These are phyloP conservation scores for Corrigiola litoralis DNA, from an alignment of 179 eudicot genomes.

Conservation along the genomic window DNA sequence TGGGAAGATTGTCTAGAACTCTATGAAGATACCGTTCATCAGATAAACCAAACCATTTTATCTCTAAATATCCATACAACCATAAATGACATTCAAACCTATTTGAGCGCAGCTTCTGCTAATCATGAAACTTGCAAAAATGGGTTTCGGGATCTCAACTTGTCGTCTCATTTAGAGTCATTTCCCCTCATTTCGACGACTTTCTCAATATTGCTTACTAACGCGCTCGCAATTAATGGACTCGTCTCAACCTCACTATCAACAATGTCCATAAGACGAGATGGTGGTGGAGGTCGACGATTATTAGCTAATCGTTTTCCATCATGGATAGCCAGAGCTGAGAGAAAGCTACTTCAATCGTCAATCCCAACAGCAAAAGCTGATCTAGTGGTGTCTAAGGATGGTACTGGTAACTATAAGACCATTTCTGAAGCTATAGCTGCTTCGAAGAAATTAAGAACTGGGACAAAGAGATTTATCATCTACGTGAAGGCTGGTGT, in stretches of 20 bases:
- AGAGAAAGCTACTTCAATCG: conserved; percentile 33
- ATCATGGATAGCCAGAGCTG: conserved; percentile 33
- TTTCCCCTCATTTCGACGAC: conserved; percentile 14
- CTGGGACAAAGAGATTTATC: conserved; percentile 37
- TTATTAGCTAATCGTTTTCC: conserved; percentile 33
- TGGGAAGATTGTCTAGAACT: conserved; percentile 64
- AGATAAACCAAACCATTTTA: conserved; percentile 33
- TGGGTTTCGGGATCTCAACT: conserved; percentile 48
- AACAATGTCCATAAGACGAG: background rate
- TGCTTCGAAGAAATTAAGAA: conserved; percentile 22
- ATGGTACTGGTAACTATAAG: conserved; percentile 45
- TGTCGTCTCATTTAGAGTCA: conserved; percentile 26
- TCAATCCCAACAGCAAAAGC: conserved; percentile 6
- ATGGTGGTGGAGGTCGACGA: conserved; percentile 22
- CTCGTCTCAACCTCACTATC: conserved; percentile 2
- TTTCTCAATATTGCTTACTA: conserved; percentile 39
- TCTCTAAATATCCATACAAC: background rate
- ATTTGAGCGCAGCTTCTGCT: conserved; percentile 51
- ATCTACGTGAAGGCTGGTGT: conserved; percentile 62
- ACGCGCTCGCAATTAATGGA: conserved; percentile 43
- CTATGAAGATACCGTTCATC: conserved; percentile 41
- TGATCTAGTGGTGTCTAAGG: conserved; percentile 57
- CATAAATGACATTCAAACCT: conserved; percentile 40
- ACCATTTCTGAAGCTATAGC: conserved; percentile 53
- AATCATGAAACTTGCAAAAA: conserved; percentile 56